phyloP scores from a whole-genome alignment of 1,139 yeast species.

The Pichia sp. region DNA sequence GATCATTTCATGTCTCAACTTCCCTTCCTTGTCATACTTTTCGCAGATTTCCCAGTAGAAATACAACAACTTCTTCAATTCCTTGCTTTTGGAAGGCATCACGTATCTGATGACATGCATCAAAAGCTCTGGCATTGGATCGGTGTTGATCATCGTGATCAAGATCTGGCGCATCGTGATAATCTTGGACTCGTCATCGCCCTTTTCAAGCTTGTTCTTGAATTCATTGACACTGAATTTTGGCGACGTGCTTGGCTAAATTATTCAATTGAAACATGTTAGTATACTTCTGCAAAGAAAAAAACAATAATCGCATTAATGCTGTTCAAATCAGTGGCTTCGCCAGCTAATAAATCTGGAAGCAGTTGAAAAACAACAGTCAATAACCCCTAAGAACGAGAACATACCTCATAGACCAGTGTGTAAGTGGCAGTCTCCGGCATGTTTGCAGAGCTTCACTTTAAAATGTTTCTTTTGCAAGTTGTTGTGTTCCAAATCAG shows the following conservation, averaged over 20 bases:
- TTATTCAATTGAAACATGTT: not conserved
- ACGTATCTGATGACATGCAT: conserved; percentile 97
- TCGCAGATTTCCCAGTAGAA: conserved; percentile 99
- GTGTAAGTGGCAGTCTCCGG: conserved; percentile 52
- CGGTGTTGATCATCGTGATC: conserved; percentile 86
- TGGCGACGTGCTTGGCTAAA: conserved; percentile 55
- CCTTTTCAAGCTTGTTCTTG: conserved; percentile 78
- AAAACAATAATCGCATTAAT: not conserved
- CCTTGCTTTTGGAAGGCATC: conserved; percentile 92
- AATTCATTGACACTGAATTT: conserved; percentile 74
- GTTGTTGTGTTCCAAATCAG: not conserved
- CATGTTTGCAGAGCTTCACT: not conserved
- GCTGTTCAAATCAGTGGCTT: not conserved
- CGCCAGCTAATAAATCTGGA: not conserved
- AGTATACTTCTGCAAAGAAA: not conserved
- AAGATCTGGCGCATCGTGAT: conserved; percentile 87
- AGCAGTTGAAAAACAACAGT: not conserved
- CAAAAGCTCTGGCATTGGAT: conserved; percentile 87
- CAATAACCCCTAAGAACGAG: not conserved
- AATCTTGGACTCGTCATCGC: conserved; percentile 81
- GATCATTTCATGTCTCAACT: conserved; percentile 97
- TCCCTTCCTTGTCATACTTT: conserved; percentile 80
- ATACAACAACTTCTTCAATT: conserved; percentile 84
- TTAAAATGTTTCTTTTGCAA: not conserved
- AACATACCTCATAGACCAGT: conserved; percentile 55